phyloP scores from a whole-genome alignment of 2,329 filamentous ascomycete genomes.

The Fusarium nelsonii region DNA sequence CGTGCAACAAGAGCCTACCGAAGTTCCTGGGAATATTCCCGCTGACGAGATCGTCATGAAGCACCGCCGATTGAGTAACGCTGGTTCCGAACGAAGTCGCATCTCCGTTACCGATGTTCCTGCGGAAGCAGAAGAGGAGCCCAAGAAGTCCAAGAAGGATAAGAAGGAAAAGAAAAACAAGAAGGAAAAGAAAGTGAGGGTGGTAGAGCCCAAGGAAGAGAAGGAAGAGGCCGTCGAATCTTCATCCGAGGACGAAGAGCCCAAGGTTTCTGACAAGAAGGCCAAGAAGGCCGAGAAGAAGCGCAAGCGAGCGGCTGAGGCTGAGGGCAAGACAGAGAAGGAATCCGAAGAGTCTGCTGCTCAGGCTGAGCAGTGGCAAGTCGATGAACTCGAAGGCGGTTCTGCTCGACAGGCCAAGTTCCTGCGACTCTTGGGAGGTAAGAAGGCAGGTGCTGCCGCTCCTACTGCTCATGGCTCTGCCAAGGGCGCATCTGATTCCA shows the following conservation, averaged over 20 bases:
- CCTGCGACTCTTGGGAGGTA: constrained; percentile 66
- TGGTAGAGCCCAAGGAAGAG: constrained; percentile 25
- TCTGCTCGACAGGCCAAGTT: constrained; percentile 67
- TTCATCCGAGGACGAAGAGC: constrained; percentile 25
- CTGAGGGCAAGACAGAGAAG: constrained; percentile 36
- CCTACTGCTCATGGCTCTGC: constrained; percentile 21
- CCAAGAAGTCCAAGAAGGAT: constrained; percentile 43
- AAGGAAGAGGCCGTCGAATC: constrained; percentile 41
- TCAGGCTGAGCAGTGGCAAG: constrained; percentile 64
- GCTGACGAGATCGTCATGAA: constrained; percentile 51
- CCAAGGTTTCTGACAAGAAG: constrained; percentile 48
- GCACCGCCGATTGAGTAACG: constrained; percentile 51
- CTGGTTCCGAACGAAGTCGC: constrained; percentile 43
- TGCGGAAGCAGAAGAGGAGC: constrained; percentile 39
- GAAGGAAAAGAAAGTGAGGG: constrained; percentile 45
- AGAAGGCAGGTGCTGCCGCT: constrained; percentile 57
- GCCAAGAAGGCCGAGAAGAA: constrained; percentile 55
- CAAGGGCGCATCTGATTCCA: constrained; percentile 52
- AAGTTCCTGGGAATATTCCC: constrained; percentile 42
- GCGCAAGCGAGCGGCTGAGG: constrained; percentile 51
- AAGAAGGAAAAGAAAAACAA: constrained; percentile 51
- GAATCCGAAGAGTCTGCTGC: constrained; percentile 16
- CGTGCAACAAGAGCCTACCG: constrained; percentile 36
- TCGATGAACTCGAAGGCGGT: constrained; percentile 64
- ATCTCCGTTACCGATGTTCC: constrained; percentile 30